Base-by-base conservation (phyloP, 768 basidiomycete species). In the Hemileccinum impolitum region DNA sequence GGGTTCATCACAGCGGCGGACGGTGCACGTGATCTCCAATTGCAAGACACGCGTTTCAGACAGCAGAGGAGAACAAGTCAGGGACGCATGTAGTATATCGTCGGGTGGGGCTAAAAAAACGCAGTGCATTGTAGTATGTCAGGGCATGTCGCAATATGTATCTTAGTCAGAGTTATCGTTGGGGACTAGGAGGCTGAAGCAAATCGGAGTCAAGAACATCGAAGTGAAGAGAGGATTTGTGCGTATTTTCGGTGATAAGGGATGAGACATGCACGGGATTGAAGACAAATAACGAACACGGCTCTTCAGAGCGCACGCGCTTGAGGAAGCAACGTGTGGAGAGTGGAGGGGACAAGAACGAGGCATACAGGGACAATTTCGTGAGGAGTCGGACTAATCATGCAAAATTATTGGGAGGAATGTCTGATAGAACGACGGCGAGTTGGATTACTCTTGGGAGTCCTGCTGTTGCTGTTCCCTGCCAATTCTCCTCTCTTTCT, bases 401-500 rank as follows among this genome's bases (percentile, higher is more conserved):
- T 50, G 55, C 50, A 52, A 54, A 48, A 32, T 15, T 36, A 23
- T 21, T 18, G 42, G n/a, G 46, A 17, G 39, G 32, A 43, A 48
- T 49, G 42, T 36, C 15, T 18, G 6, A 43, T 30, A 17, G 34
- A 32, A 38, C 5, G 21, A 43, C 6, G 18, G 45, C 3, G 14
- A 37, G 38, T 18, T 45, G 39, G 7, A 48, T 63, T 54, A 70
- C 31, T 68, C 66, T 63, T 86, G 83, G 52, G 82, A 76, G 69
- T 88, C 84, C 64, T 89, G 85, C 62, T 88, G 85, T 61, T 87
- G 83, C 54, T 84, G 80, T 67, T 92, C 90, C 56, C 86, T 77
- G 47, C 89, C 89, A 50, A 94, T 89, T 60, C 93, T 80, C 70
- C 93, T 80, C 73, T 94, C 91, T 74, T 95, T 95, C 80, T 94